These are phyloP conservation scores for Plectosphaerella plurivora DNA, from an alignment of 2,329 filamentous ascomycete species.

Conservation along the genomic window DNA sequence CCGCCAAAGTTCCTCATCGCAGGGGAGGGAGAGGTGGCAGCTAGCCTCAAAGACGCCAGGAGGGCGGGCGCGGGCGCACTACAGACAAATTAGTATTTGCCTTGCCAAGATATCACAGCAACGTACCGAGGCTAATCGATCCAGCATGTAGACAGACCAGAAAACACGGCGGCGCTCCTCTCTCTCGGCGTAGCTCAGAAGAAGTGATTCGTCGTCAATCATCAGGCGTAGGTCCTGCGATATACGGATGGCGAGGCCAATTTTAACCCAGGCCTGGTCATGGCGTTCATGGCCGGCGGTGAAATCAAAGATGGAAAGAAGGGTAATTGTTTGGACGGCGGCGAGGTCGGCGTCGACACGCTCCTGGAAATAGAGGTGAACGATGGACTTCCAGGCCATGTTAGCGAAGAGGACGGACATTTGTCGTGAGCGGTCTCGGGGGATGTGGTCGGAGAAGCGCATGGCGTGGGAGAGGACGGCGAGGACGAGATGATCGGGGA, in stretches of 20 bases:
- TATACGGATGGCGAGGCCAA: constrained; percentile 24
- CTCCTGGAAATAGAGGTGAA: constrained; percentile 25
- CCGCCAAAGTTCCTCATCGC: constrained; percentile 8
- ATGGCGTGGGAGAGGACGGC: not conserved
- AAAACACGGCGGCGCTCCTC: constrained; percentile 28
- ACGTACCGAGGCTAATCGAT: constrained; percentile 23
- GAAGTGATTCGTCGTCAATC: constrained; percentile 21
- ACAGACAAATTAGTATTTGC: constrained; percentile 3
- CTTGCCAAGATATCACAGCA: too few relatives aligned
- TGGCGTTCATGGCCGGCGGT: constrained; percentile 28
- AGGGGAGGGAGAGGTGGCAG: constrained; percentile 24
- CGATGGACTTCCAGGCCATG: constrained; percentile 24
- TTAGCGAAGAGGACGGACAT: not conserved
- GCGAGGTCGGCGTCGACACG: constrained; percentile 22
- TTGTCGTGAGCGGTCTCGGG: not conserved
- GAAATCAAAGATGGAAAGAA: constrained; percentile 30
- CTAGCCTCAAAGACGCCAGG: constrained; percentile 25
- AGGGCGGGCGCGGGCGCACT: constrained; percentile 27
- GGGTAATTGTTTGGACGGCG: constrained; percentile 28
- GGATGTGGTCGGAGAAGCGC: not conserved
- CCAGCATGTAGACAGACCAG: constrained; percentile 33
- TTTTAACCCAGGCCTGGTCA: constrained; percentile 29
- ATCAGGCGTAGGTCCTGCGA: constrained; percentile 28
- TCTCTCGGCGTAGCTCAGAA: constrained; percentile 15
- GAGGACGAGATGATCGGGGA: not conserved